These are phyloP conservation scores for Camillea tinctor DNA, from an alignment of 2,329 filamentous ascomycete species.

Conservation along the genomic window DNA sequence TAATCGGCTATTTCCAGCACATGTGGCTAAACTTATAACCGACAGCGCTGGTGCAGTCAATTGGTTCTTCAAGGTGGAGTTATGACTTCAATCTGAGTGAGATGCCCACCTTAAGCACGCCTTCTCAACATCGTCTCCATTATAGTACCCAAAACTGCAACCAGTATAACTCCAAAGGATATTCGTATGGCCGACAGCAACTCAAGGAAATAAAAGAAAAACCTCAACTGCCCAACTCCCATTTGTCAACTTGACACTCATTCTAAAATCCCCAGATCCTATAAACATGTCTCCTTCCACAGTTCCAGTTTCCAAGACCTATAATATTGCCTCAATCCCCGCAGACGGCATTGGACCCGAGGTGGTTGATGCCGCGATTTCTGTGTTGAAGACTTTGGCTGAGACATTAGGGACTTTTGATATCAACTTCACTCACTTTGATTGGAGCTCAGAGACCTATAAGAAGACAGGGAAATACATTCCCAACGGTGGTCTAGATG, in stretches of 20 bases:
- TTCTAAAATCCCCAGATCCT: neutral
- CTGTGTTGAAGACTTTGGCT: slow-evolving; percentile 56
- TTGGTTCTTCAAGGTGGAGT: neutral
- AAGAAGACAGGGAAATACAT: slow-evolving; percentile 66
- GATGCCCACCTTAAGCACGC: neutral
- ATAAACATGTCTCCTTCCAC: slow-evolving; percentile 22
- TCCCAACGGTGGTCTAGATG: slow-evolving; percentile 56
- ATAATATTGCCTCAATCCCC: slow-evolving; percentile 59
- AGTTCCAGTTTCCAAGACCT: slow-evolving; percentile 31
- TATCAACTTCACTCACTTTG: slow-evolving; percentile 60
- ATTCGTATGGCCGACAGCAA: neutral
- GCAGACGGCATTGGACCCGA: slow-evolving; percentile 64
- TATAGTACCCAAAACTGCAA: neutral
- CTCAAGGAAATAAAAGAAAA: neutral
- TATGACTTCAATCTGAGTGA: neutral
- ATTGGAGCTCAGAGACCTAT: slow-evolving; percentile 67
- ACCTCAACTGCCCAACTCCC: neutral
- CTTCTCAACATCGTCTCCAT: neutral
- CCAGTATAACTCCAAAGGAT: neutral
- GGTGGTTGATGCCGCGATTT: slow-evolving; percentile 59
- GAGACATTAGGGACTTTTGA: slow-evolving; percentile 55
- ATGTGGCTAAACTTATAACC: too few relatives aligned
- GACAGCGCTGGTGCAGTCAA: too few relatives aligned
- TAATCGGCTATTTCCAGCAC: too few relatives aligned
- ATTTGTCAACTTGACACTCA: neutral